Evolutionary conservation across 371 early-diverging fungal species (phyloP).

Genomic region (Mortierella sp.): DNA sequence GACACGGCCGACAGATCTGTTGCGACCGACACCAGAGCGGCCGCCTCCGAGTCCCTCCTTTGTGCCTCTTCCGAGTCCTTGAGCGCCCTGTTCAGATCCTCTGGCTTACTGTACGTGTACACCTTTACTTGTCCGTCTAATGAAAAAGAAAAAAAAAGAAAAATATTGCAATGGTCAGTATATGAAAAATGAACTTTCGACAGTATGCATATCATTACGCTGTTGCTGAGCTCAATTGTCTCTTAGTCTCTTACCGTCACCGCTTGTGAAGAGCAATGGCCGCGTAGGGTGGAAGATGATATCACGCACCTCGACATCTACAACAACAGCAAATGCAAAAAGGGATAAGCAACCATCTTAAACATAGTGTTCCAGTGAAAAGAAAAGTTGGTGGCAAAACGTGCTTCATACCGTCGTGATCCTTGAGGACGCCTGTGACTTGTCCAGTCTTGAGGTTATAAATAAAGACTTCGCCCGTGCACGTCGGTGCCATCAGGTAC

Average conservation of each 20-base stretch:
- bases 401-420: slow-evolving; percentile 75
- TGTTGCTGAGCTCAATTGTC: background rate
- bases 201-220: no score
- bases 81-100: slow-evolving; percentile 31
- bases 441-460: slow-evolving; percentile 82
- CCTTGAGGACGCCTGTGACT: slow-evolving; percentile 80
- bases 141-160: background rate
- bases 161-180: no score
- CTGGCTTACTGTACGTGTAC: slow-evolving; percentile 56
- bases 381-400: background rate
- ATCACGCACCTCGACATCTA: slow-evolving; percentile 91
- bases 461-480: slow-evolving; percentile 87
- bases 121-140: slow-evolving; percentile 61
- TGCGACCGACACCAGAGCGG: slow-evolving; percentile 45
- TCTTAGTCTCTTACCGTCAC: slow-evolving; percentile 74
- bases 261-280: slow-evolving; percentile 84
- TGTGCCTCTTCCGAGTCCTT: slow-evolving; percentile 35
- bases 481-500: slow-evolving; percentile 89
- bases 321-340: background rate
- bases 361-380: slow-evolving; percentile 18
- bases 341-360: background rate
- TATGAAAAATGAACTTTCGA: no score
- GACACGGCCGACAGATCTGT: slow-evolving; percentile 49
- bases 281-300: slow-evolving; percentile 90
- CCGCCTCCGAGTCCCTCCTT: slow-evolving; percentile 31